Evolutionary conservation across 2,329 filamentous ascomycete species (phyloP).

Genomic region (Xylariales sp.): DNA sequence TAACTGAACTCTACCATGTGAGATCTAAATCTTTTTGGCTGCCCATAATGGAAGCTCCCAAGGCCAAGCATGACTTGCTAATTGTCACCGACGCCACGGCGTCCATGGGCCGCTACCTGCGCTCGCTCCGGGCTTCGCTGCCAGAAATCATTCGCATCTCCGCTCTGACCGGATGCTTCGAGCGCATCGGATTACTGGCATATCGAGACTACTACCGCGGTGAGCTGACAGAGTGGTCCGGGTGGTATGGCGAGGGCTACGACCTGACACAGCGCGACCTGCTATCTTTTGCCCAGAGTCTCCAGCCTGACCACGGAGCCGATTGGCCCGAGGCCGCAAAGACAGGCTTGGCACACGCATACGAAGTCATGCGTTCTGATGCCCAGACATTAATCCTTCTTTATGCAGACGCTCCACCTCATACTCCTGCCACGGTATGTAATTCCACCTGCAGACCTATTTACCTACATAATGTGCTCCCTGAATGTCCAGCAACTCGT

Average conservation of each 20-base stretch:
- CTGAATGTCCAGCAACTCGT: too few species aligned
- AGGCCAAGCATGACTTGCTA: too few species aligned
- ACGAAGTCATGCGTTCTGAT: slow-evolving; percentile 40
- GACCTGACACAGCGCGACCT: slow-evolving; percentile 27
- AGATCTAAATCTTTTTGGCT: too few species aligned
- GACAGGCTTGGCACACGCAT: slow-evolving; percentile 41
- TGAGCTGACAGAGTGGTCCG: slow-evolving; percentile 40
- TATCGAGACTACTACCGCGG: slow-evolving; percentile 43
- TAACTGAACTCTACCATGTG: too few species aligned
- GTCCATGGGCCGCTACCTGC: slow-evolving; percentile 40
- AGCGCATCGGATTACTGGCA: slow-evolving; percentile 43
- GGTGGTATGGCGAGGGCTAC: slow-evolving; percentile 32
- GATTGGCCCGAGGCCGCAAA: slow-evolving; percentile 46
- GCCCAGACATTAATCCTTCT: slow-evolving; percentile 45
- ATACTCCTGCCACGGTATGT: too few species aligned
- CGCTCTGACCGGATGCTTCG: slow-evolving; percentile 42
- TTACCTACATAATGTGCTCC: too few species aligned
- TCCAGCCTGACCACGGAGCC: slow-evolving; percentile 28
- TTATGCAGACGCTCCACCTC: slow-evolving; percentile 45
- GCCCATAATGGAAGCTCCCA: too few species aligned
- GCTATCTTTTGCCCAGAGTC: slow-evolving; percentile 26
- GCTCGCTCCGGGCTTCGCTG: slow-evolving; percentile 38
- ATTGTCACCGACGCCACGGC: slow-evolving; percentile 41
- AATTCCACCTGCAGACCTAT: too few species aligned
- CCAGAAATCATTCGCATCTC: slow-evolving; percentile 47